These are phyloP conservation scores for Penicillium paxilli DNA, from an alignment of 495 filamentous ascomycete genomes.

Conservation along the genomic window DNA sequence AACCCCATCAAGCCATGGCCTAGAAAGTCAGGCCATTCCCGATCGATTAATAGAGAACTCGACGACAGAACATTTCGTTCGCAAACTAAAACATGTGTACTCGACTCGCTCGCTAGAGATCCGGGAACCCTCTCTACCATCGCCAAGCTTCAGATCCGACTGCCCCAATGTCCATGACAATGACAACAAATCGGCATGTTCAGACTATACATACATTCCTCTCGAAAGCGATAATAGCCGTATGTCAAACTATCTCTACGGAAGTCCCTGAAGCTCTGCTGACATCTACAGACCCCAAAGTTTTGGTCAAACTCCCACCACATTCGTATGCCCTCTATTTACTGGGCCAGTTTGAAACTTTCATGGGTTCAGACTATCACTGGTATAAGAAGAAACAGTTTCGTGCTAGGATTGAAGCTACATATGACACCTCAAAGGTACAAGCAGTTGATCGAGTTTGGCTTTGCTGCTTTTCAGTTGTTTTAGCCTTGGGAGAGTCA, in stretches of 20 bases:
- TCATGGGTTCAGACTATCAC: slow-evolving; percentile 2
- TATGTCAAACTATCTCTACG: background rate
- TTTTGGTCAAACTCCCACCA: background rate
- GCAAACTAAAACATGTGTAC: background rate
- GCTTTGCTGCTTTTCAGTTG: slow-evolving; percentile 1
- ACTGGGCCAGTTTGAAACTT: slow-evolving; percentile 2
- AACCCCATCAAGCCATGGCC: background rate
- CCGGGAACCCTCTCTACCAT: background rate
- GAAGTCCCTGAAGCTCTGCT: background rate
- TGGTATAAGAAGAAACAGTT: slow-evolving; percentile 1
- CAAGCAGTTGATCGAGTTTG: background rate
- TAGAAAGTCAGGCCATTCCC: background rate
- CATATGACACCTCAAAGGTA: background rate
- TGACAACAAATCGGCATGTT: background rate
- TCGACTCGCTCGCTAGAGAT: background rate
- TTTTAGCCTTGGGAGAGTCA: slow-evolving; percentile 6
- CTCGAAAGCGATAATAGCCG: background rate
- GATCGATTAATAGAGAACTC: background rate
- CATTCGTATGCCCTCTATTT: slow-evolving; percentile 1
- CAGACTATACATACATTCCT: background rate
- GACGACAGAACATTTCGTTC: background rate
- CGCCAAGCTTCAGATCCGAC: background rate
- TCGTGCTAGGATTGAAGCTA: background rate
- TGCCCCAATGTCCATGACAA: background rate
- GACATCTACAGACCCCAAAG: background rate